phyloP scores from a whole-genome alignment of 768 basidiomycete species.

The Hemileccinum rubropunctum region DNA sequence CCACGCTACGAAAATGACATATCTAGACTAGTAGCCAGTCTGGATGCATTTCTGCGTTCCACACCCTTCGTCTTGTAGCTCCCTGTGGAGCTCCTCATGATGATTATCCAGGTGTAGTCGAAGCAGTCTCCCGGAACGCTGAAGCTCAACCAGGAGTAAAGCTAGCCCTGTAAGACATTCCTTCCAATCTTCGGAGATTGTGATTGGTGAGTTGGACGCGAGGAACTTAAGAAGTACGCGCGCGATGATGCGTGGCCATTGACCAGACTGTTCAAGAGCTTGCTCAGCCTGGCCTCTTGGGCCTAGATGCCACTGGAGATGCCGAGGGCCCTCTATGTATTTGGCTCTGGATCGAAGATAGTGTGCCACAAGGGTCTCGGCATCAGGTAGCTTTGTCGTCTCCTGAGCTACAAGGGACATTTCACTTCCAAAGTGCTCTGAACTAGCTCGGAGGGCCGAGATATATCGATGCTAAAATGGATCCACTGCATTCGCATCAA shows the following conservation, averaged over 20 bases:
- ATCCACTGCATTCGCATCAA: background rate
- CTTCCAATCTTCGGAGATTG: constrained; percentile 26
- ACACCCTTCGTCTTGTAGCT: background rate
- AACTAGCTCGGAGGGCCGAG: background rate
- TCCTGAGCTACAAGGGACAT: background rate
- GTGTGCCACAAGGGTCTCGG: background rate
- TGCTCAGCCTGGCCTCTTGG: constrained; percentile 11
- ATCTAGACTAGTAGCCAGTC: background rate
- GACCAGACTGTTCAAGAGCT: background rate
- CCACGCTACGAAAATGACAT: background rate
- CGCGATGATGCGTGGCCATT: constrained; percentile 18
- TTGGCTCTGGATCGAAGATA: background rate
- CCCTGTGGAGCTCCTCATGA: background rate
- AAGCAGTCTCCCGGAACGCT: constrained; percentile 10
- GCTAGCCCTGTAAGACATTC: constrained; percentile 26
- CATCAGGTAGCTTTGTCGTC: background rate
- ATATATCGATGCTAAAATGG: background rate
- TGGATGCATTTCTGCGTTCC: background rate
- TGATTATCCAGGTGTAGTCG: background rate
- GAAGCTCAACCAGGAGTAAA: constrained; percentile 28
- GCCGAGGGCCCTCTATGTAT: background rate
- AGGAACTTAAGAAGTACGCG: constrained; percentile 26
- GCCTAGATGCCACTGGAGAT: constrained; percentile 6
- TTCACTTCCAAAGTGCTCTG: constrained; percentile 1
- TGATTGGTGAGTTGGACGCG: constrained; percentile 17